Evolutionary conservation across 2,329 filamentous ascomycete species (phyloP).

Genomic region (Karstenula rhodostoma): DNA sequence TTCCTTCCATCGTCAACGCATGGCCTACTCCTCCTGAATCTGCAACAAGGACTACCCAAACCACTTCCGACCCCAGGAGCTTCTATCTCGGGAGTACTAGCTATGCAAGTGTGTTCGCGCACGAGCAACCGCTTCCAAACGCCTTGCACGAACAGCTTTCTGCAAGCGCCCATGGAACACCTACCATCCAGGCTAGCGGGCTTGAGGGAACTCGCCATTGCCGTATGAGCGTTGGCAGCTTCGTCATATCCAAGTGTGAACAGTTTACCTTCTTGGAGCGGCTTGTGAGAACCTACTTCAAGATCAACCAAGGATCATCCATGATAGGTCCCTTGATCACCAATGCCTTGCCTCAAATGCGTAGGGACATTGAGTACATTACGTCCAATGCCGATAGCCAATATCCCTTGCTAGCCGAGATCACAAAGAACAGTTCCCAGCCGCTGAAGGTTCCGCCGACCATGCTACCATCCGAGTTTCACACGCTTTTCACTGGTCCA

Average conservation of each 20-base stretch:
- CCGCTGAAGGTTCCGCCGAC: conserved; percentile 42
- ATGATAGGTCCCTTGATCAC: conserved; percentile 41
- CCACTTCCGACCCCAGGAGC: conserved; percentile 33
- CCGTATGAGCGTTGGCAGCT: conserved; percentile 36
- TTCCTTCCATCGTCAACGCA: conserved; percentile 19
- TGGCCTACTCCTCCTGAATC: conserved; percentile 45
- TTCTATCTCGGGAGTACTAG: conserved; percentile 49
- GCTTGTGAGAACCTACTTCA: conserved; percentile 38
- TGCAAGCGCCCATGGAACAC: conserved; percentile 32
- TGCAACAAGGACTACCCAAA: conserved; percentile 29
- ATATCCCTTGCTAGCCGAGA: conserved; percentile 36
- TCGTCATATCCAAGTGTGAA: conserved; percentile 39
- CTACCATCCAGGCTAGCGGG: conserved; percentile 25
- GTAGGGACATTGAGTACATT: conserved; percentile 39
- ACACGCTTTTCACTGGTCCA: conserved; percentile 43
- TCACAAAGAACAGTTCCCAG: conserved; percentile 42
- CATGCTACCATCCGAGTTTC: conserved; percentile 43
- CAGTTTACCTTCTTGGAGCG: conserved; percentile 43
- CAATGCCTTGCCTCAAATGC: conserved; percentile 42
- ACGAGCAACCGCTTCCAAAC: conserved; percentile 39
- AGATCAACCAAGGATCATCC: conserved; percentile 33
- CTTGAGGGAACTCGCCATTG: conserved; percentile 37
- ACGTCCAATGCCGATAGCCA: conserved; percentile 25
- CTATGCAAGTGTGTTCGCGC: conserved; percentile 46
- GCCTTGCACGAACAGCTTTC: conserved; percentile 41